Conservation (phyloP, 148 eudicot genomes). For the Mesembryanthemum crystallinum region DNA sequence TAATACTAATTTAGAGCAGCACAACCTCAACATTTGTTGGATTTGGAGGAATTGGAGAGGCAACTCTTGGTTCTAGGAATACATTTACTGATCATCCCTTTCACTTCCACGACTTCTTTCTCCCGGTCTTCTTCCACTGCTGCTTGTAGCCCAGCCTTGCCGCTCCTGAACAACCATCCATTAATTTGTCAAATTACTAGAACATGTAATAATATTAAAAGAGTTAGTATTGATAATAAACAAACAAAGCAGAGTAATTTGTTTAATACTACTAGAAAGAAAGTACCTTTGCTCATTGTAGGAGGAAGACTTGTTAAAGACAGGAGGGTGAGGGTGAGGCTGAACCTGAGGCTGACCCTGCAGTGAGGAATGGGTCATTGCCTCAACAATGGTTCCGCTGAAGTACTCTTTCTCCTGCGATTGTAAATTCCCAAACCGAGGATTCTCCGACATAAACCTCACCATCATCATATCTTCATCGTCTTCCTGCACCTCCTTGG, state of each 20-base stretch:
- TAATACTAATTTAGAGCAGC: too few relatives aligned
- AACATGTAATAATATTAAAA: too few relatives aligned
- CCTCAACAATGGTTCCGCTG: slow-evolving; percentile 85
- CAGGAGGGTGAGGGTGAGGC: slow-evolving; percentile 25
- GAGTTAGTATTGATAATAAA: neutral
- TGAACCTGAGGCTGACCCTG: neutral
- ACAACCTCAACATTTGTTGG: slow-evolving; percentile 26
- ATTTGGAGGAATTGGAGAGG: slow-evolving; percentile 16
- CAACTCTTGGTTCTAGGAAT: slow-evolving; percentile 29
- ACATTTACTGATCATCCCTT: slow-evolving; percentile 29
- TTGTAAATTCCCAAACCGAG: slow-evolving; percentile 72
- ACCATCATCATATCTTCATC: slow-evolving; percentile 66
- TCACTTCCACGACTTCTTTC: slow-evolving; percentile 13
- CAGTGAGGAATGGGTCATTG: slow-evolving; percentile 28
- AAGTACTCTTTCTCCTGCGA: slow-evolving; percentile 87
- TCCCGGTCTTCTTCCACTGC: slow-evolving; percentile 17
- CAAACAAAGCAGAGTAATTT: neutral
- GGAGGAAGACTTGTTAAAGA: slow-evolving; percentile 65
- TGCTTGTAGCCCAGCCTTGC: slow-evolving; percentile 22
- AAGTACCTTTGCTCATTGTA: slow-evolving; percentile 75
- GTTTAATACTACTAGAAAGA: neutral
- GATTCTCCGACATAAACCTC: slow-evolving; percentile 84
- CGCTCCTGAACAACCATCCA: slow-evolving; percentile 13
- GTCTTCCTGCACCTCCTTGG: slow-evolving; percentile 20
- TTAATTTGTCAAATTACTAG: too few relatives aligned